phyloP scores from a whole-genome alignment of 106 monocot species.

The Dioscorea dumetorum region DNA sequence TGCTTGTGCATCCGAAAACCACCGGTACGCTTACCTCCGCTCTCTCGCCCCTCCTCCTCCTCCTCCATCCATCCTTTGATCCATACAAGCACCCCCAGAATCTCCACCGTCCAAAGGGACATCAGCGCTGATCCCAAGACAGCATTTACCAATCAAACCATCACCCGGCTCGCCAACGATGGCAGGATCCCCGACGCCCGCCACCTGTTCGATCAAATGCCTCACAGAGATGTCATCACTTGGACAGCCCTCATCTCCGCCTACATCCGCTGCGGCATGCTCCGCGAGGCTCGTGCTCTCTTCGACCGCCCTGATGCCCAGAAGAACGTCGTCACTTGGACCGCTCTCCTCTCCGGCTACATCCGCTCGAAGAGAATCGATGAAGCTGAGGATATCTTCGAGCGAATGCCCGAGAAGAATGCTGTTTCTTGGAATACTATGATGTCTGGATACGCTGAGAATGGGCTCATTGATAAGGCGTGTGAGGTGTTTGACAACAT shows the following conservation, averaged over 20 bases:
- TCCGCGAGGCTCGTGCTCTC: slow-evolving; percentile 37
- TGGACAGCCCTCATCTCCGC: slow-evolving; percentile 61
- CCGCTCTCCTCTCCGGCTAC: slow-evolving; percentile 60
- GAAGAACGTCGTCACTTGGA: slow-evolving; percentile 66
- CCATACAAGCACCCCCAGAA: not conserved
- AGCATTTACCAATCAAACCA: slow-evolving; percentile 23
- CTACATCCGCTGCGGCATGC: slow-evolving; percentile 28
- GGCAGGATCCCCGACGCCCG: slow-evolving; percentile 41
- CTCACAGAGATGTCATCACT: slow-evolving; percentile 38
- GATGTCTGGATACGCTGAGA: slow-evolving; percentile 25
- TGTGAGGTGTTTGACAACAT: slow-evolving; percentile 28
- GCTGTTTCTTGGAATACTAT: slow-evolving; percentile 54
- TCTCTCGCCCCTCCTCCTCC: not conserved
- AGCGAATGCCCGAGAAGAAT: slow-evolving; percentile 50
- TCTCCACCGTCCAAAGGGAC: slow-evolving; percentile 6
- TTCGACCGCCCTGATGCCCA: slow-evolving; percentile 27
- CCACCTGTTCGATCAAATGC: slow-evolving; percentile 47
- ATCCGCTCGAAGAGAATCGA: slow-evolving; percentile 15
- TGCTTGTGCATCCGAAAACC: not conserved
- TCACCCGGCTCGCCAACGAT: slow-evolving; percentile 31
- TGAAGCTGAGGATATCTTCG: slow-evolving; percentile 43
- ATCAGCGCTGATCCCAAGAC: slow-evolving; percentile 7
- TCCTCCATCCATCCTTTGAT: not conserved
- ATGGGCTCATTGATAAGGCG: slow-evolving; percentile 19
- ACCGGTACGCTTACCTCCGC: not conserved